These are phyloP conservation scores for Botryobasidium botryosum DNA, from an alignment of 768 basidiomycete species.

Conservation along the genomic window DNA sequence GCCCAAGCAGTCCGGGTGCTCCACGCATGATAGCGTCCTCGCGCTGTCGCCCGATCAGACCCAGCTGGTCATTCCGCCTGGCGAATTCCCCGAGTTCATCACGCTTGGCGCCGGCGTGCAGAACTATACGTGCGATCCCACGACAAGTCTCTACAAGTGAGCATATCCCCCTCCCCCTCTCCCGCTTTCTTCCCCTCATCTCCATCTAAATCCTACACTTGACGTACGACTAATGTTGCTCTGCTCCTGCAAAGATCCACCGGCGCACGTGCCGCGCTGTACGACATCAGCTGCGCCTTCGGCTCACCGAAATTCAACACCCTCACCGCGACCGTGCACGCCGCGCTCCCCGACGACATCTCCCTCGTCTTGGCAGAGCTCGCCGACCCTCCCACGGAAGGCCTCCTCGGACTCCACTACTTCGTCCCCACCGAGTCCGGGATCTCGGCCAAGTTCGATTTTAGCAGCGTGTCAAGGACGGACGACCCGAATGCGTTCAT, in stretches of 20 bases:
- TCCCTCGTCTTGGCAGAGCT: neutral
- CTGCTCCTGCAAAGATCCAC: slow-evolving; percentile 21
- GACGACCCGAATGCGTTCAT: slow-evolving; percentile 32
- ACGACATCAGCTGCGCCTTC: slow-evolving; percentile 20
- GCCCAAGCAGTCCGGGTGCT: too few relatives aligned
- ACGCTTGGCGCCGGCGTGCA: slow-evolving; percentile 19
- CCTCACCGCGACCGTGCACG: too few relatives aligned
- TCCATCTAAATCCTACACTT: too few relatives aligned
- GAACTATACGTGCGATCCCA: slow-evolving; percentile 22
- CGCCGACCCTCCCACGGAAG: slow-evolving; percentile 2
- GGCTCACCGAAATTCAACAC: slow-evolving; percentile 11
- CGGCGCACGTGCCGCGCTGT: slow-evolving; percentile 23
- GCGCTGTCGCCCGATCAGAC: too few relatives aligned
- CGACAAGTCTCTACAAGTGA: slow-evolving; percentile 8
- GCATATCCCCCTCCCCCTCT: neutral
- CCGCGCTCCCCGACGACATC: slow-evolving; percentile 11
- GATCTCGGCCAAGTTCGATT: slow-evolving; percentile 38
- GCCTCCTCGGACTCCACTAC: slow-evolving; percentile 34
- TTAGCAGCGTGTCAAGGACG: slow-evolving; percentile 25
- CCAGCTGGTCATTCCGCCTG: too few relatives aligned
- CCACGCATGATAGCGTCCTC: too few relatives aligned
- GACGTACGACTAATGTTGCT: too few relatives aligned
- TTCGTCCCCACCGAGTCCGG: slow-evolving; percentile 30
- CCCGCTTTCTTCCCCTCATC: neutral
- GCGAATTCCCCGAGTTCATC: too few relatives aligned